Conservation (phyloP, 2,329 filamentous ascomycete genomes). For the Ascochyta clinopodiicola region DNA sequence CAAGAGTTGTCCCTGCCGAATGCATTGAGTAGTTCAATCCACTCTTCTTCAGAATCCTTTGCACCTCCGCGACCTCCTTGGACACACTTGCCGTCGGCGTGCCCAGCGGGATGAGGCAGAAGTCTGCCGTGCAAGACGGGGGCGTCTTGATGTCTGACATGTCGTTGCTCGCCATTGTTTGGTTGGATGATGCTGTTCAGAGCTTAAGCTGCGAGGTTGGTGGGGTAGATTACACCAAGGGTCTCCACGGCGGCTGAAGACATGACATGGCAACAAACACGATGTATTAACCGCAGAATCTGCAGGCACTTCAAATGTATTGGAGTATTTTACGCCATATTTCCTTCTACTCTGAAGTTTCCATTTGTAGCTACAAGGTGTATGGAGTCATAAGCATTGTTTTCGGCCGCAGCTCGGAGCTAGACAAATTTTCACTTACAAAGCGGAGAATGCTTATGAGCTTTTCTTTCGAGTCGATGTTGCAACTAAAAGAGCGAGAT, state of each 20-base stretch:
- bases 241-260: background rate
- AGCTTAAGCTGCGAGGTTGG: background rate
- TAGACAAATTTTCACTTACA: too few species aligned
- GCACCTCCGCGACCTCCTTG: slow-evolving; percentile 82
- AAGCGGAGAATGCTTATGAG: too few species aligned
- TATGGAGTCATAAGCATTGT: too few species aligned
- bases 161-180: slow-evolving; percentile 30
- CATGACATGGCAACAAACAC: background rate
- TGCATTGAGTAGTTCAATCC: slow-evolving; percentile 89
- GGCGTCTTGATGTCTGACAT: slow-evolving; percentile 62
- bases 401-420: too few species aligned
- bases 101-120: slow-evolving; percentile 84
- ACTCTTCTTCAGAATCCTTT: slow-evolving; percentile 80
- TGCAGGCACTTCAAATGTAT: background rate
- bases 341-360: too few species aligned
- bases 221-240: background rate
- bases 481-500: too few species aligned
- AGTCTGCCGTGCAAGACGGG: slow-evolving; percentile 80
- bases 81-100: slow-evolving; percentile 59
- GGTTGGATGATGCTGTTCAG: slow-evolving; percentile 11
- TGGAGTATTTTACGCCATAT: too few species aligned
- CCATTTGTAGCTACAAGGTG: too few species aligned
- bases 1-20: slow-evolving; percentile 89
- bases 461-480: too few species aligned
- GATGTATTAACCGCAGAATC: background rate